Evolutionary conservation across 1,284 basidiomycete genomes (phyloP), one percentile per base, ranked within the genome.

Genomic region (Pyrrhoderma noxium): DNA sequence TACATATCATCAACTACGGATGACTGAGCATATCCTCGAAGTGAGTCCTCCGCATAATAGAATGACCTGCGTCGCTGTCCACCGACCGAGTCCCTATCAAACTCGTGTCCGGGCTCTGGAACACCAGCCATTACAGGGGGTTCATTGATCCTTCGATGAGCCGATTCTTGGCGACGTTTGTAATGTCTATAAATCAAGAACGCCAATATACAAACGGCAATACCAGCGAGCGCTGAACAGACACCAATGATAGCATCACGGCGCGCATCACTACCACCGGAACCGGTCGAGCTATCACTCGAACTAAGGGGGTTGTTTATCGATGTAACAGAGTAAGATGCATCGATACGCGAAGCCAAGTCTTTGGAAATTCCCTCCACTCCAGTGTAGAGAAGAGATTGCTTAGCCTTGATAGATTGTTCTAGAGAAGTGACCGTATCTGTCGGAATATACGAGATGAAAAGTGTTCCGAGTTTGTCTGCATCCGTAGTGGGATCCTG

Each of bases 211-310:
- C 84, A 60, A 18, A 88, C 59, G 0, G 85, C 81, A 54, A 89
- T 75, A 3, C 74, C 82, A 25, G 86, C 87, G 14, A 90, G 74
- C 1, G 84, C 80, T 34, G 73, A 79, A 56, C 88, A 84, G 8
- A 90, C 85, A 31, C 87, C 88, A 53, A 90, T 88, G 61, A 90
- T 88, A 5, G 84, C 85, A 57, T 89, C 78, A 61, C 82, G 76
- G 5, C 87, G 71, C 13, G 75, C 69, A 42, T 68, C 68, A 38
- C 57, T 61, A 9, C 60, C 57, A 16, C 47, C 45, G 9, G 51
- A 46, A 22, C 57, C 56, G 8, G 60, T 56, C 16, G 57, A 56
- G 14, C 58, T 57, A 13, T 59, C 49, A 3, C 16, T 36, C 8
- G 53, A 58, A 3, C 59, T 35, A 42, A 65, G 56, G 1, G 74